These are phyloP conservation scores for Phytomonas sp. DNA, from an alignment of 208 protist species.

Conservation along the genomic window DNA sequence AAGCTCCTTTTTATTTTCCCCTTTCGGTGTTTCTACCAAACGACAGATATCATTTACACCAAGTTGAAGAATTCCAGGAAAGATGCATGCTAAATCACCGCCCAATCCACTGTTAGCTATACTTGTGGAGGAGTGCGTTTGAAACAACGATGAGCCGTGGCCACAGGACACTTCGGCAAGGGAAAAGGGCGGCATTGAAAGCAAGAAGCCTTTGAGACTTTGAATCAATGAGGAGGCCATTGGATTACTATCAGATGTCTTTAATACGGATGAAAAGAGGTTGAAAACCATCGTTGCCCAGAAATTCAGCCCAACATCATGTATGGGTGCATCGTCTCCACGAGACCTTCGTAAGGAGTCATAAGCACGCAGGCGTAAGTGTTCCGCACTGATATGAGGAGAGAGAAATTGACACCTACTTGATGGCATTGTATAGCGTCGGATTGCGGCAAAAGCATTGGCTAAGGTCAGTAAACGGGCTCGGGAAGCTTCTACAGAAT, in stretches of 20 bases:
- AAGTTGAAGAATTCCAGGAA: constrained; percentile 48
- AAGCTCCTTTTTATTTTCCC: constrained; percentile 1
- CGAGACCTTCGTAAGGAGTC: not conserved
- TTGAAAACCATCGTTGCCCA: constrained; percentile 76
- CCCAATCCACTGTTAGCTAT: not conserved
- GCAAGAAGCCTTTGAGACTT: constrained; percentile 65
- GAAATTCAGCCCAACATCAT: constrained; percentile 68
- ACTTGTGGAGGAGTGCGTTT: not conserved
- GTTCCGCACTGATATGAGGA: constrained; percentile 56
- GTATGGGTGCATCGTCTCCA: constrained; percentile 13
- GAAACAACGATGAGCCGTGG: not conserved
- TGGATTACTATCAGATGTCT: constrained; percentile 15
- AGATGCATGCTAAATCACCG: constrained; percentile 19
- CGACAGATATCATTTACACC: constrained; percentile 45
- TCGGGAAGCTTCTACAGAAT: constrained; percentile 32
- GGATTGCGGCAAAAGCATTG: constrained; percentile 62
- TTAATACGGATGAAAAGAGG: constrained; percentile 37
- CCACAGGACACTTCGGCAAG: constrained; percentile 31
- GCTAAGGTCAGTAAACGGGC: constrained; percentile 59
- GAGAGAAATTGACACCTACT: constrained; percentile 34
- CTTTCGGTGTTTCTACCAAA: constrained; percentile 25
- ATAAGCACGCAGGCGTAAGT: constrained; percentile 46
- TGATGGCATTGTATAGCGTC: constrained; percentile 36
- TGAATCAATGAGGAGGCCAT: constrained; percentile 50
- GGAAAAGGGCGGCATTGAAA: constrained; percentile 52